Base-by-base conservation (phyloP, 2,329 filamentous ascomycete species). In the Cladosporium sp. region DNA sequence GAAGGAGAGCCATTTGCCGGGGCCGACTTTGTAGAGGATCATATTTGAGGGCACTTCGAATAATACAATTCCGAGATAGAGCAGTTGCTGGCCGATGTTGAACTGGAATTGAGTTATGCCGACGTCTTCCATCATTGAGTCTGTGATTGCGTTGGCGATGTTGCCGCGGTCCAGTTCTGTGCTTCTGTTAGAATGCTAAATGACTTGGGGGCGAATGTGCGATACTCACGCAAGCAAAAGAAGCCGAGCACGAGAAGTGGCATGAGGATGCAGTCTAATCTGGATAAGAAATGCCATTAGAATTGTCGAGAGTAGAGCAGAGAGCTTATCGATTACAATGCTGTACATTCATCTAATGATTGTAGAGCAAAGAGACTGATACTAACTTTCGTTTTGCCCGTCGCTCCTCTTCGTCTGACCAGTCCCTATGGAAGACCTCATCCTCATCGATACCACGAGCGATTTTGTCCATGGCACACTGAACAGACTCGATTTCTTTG, bases 1-100 rank as follows among this genome's bases (percentile, higher is more conserved):
- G 1, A 70, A 65, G 0, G 75, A 76, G n/a, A 80, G 72, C 79
- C 78, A 80, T 14, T 76, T 67, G 10, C 73, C 72, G 3, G 79
- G 78, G 10, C 78, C 74, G 13, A 75, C 68, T 11, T 72, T 69
- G 60, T 76, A 76, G 4, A 76, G 66, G 23, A 74, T 67, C 70
- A 74, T 72, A 66, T 75, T 75, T 58, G 68, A 69, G 0, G 73
- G 72, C 5, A 74, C 73, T 53, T 75, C 74, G 58, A 73, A 70
- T 25, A 75, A 69, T 5, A 76, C 74, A 58, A 76, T 75, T 13
- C 74, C 74, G 1, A 75, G 68, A 1, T 71, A 75, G 13, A 76
- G 68, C 66, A 75, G 71, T 53, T 76, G 74, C 57, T 75, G 74
- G 28, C 74, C 74, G n/a, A 75, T 68, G n/a, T 76, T 76, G 69